These are phyloP conservation scores for Morella rubra DNA, from an alignment of 306 rosid genomes.

Conservation along the genomic window DNA sequence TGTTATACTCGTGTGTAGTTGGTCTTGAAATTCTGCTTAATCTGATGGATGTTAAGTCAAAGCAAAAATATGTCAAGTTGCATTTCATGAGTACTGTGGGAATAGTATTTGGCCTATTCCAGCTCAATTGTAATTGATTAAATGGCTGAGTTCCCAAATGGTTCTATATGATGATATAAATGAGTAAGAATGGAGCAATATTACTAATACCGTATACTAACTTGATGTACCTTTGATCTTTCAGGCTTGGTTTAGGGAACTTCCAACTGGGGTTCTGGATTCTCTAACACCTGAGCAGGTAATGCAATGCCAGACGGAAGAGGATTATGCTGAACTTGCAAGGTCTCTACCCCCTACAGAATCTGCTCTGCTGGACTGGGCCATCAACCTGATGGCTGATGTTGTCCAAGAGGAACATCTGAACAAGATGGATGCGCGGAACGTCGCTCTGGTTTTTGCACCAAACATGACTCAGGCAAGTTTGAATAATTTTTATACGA, in stretches of 20 bases:
- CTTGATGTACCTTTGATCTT: constrained; percentile 30
- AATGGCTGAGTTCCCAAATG: not conserved
- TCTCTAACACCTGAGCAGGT: constrained; percentile 69
- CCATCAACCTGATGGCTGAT: constrained; percentile 90
- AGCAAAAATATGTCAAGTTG: not conserved
- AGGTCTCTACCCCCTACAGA: constrained; percentile 67
- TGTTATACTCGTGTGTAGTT: not conserved
- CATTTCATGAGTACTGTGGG: not conserved
- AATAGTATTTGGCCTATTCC: constrained; percentile 1
- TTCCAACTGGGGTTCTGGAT: constrained; percentile 75
- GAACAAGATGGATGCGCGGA: constrained; percentile 88
- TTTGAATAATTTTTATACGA: not conserved
- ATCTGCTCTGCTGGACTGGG: constrained; percentile 84
- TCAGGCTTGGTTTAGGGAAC: constrained; percentile 95
- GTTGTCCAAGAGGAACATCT: constrained; percentile 72
- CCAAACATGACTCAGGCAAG: constrained; percentile 96
- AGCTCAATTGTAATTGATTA: not conserved
- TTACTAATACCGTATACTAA: constrained; percentile 8
- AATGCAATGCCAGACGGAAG: constrained; percentile 76
- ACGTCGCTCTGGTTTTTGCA: constrained; percentile 93
- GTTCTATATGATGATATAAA: not conserved
- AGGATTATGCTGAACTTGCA: constrained; percentile 64
- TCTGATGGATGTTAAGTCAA: not conserved
- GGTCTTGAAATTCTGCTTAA: not conserved
- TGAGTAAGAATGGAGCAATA: not conserved